These are phyloP conservation scores for Backusella psychrophila DNA, from an alignment of 192 early-diverging fungal species.

Conservation along the genomic window DNA sequence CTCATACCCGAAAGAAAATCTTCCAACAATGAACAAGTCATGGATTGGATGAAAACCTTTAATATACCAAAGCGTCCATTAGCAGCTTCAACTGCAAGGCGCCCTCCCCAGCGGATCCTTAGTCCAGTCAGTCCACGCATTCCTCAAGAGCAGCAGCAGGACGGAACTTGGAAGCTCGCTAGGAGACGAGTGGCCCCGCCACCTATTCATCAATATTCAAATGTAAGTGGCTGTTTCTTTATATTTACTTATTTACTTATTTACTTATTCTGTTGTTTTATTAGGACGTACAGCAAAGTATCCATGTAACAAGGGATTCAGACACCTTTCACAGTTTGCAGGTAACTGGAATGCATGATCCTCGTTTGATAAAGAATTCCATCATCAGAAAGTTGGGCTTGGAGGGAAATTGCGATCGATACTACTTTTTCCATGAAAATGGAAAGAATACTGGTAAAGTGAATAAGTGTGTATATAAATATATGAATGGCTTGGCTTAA, in stretches of 20 bases:
- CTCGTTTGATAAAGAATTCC: constrained; percentile 10
- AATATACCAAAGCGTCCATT: constrained; percentile 13
- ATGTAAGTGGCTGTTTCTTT: background rate
- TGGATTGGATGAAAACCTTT: constrained; percentile 6
- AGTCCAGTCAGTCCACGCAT: constrained; percentile 3
- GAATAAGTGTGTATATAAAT: no score
- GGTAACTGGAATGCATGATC: constrained; percentile 26
- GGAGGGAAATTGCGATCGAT: constrained; percentile 21
- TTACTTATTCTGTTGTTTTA: background rate
- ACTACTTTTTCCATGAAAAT: constrained; percentile 27
- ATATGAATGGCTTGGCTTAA: background rate
- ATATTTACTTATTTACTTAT: background rate
- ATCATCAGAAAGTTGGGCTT: constrained; percentile 26
- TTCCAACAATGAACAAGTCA: constrained; percentile 9
- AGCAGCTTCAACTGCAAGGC: background rate
- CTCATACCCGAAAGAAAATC: constrained; percentile 17
- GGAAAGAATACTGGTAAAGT: constrained; percentile 13
- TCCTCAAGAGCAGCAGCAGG: background rate
- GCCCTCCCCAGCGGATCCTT: background rate
- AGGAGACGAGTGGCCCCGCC: background rate
- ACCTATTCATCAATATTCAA: background rate
- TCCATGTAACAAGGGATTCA: constrained; percentile 29
- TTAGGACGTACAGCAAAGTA: constrained; percentile 14
- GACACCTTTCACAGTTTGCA: constrained; percentile 27
- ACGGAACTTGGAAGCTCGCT: background rate